Evolutionary conservation across 192 early-diverging fungal species (phyloP).

Genomic region (Funneliformis mosseae): DNA sequence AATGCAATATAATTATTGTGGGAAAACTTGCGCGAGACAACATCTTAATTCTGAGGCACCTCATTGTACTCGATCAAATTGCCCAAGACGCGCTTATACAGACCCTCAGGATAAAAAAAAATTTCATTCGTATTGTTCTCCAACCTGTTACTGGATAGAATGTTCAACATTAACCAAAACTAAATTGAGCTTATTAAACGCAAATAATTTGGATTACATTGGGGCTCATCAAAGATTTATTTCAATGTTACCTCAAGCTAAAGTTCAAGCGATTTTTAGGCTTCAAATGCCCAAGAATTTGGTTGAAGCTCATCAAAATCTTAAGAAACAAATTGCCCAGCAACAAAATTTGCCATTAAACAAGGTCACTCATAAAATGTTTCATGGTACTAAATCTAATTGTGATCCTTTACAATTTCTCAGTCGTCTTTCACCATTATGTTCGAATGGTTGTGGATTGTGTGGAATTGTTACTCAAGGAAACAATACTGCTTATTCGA

Average conservation of each 20-base stretch:
- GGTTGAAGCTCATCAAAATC: not conserved
- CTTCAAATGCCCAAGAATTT: slow-evolving; percentile 20
- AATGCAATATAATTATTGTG: slow-evolving; percentile 1
- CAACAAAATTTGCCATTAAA: not conserved
- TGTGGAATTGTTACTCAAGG: slow-evolving; percentile 6
- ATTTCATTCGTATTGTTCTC: not conserved
- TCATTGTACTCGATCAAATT: not conserved
- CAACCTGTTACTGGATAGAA: not conserved
- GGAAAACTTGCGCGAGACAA: slow-evolving; percentile 8
- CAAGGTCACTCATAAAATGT: not conserved
- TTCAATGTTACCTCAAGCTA: not conserved
- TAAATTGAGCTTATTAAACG: not conserved
- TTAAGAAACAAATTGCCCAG: not conserved
- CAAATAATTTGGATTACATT: slow-evolving; percentile 6
- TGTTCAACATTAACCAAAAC: not conserved
- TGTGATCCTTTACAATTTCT: not conserved
- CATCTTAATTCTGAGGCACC: not conserved
- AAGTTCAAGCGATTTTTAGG: slow-evolving; percentile 1
- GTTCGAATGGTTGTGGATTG: not conserved
- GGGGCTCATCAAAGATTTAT: not conserved
- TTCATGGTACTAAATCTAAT: not conserved
- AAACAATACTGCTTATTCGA: not conserved
- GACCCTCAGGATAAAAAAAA: not conserved
- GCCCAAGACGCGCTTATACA: not conserved
- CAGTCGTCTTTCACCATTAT: not conserved